Base-by-base conservation (phyloP, 371 early-diverging fungal genomes). In the Blakeslea trispora region DNA sequence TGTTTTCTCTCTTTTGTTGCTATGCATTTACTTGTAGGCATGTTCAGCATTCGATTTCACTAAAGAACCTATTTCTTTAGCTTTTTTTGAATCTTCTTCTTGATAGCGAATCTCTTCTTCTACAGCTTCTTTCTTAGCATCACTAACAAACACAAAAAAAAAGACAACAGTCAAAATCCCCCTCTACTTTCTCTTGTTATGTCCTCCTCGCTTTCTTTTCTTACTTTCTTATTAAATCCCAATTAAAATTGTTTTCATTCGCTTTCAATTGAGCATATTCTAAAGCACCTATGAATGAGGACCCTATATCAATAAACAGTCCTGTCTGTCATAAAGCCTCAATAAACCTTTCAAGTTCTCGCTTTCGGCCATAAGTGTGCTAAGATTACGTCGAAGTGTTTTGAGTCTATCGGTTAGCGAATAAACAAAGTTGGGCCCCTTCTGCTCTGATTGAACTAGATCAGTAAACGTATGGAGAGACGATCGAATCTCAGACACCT, bases 401-500 rank as follows among this genome's bases (percentile, higher is more conserved):
- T 59, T 66, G 10, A 74, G 57, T 34, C 67, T 56, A n/a, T 71
- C 69, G 35, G 59, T 52, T 23, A 74, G 68, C 0, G 59, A 41
- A 50, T 66, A 60, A 4, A 69, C 67, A 46, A 62, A 69, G 28
- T 49, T 63, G 17, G 69, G 67, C 10, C 58, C 60, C 24, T 71
- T 71, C n/a, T 64, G 46, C 18, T 74, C 75, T 45, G 51, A 44
- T 44, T 66, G 66, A 11, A 74, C 61, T 11, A 74, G 53, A n/a
- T 55, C 24, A n/a, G 57, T 59, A 53, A 74, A 74, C 23, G 61
- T 46, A 31, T 49, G 49, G 5, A 74, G 44, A 17, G 71, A 61
- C 11, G 71, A 64, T 46, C 75, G 63, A 17, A 74, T 47, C 50
- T 71, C 71, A 14, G 75, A 71, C 18, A 74, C 71, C 74, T 74